Evolutionary conservation across 345 rosid species (phyloP), one percentile per base, ranked within the genome.

Genomic region (Erucastrum elatum): DNA sequence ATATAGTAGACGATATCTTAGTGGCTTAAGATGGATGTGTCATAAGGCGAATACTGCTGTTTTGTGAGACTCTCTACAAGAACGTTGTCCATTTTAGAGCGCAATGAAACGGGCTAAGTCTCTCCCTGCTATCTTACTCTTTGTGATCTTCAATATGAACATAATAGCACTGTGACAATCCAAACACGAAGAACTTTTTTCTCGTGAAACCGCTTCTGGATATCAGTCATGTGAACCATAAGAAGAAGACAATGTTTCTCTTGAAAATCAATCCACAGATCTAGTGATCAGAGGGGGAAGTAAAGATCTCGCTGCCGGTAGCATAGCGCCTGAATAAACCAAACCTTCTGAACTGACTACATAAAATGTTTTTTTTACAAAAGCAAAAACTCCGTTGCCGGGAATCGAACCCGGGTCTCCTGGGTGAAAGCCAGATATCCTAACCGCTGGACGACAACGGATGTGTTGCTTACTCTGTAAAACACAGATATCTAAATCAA

Each of bases 381-480:
- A n/a, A n/a, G n/a, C 75, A 81, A 70, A 35, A 30, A 0, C 91
- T 93, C 96, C 91, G 85, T 81, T 91, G 93, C 90, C 98, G 94
- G 96, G 89, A 93, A 93, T 91, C 88, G 92, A 93, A 88, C 98
- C 94, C 91, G 94, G 94, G 93, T 91, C 93, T 80, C 91, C 91
- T 89, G 96, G 94, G 93, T 89, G 93, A 89, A 91, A 90, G 94
- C 92, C 94, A 90, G 92, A 86, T 53, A 92, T 88, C 93, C 96
- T 94, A 86, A 87, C 96, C 98, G 89, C 90, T 94, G 94, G 97
- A 92, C 97, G 91, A 90, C 91, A 90, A 84, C 85, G 93, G 94
- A 80, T 46, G 30, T 62, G 16, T 3, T 80, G 10, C 0, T 16
- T 2, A 6, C 6, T 1, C 8, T 6, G 2, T 16, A 15, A 6